Evolutionary conservation across 2,329 filamentous ascomycete species (phyloP), one percentile per base, ranked within the genome.

Genomic region (Metarhizium guizhouense): DNA sequence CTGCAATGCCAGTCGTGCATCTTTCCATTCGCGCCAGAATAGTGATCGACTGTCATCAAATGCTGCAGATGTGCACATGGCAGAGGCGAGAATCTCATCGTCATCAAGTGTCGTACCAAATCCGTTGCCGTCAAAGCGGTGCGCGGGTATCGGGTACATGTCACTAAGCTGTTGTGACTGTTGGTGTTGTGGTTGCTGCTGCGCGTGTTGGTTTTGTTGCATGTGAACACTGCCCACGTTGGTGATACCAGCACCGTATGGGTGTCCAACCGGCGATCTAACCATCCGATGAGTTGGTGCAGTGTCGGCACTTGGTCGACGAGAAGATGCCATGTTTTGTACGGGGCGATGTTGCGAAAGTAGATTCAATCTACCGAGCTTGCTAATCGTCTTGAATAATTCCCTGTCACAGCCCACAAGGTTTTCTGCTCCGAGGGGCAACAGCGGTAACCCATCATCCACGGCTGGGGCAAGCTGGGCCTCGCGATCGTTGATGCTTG

Each of bases 1-100:
- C 67, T 92, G 86, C 8, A 96, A 81, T 4, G 85, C 83, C 49
- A 82, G 78, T 32, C 88, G 87, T 3, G 91, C 82, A 53, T 90
- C 85, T 66, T 86, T 87, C 91, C 91, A 96, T 70, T 95, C 90
- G 32, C 78, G 75, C 90, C 90, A 95, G 70, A 95, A 95, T n/a
- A 74, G 75, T 42, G 78, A 76, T 43, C 81, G 78, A 49, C 81
- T 75, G 63, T 88, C 83, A 54, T 86, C 80, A 60, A 79, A 76
- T 7, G 73, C 68, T 8, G 76, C 65, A 4, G 76, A 69, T 1
- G 74, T 73, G 58, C 70, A 69, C 52, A 73, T 60, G 45, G 72
- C 65, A 7, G 73, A 73, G 53, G 70, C 70, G 40, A 74, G 60
- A 18, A 76, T 73, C 61, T 84, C 80, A 56, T 85, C 75, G 57